These are phyloP conservation scores for Dactylellina cionopaga DNA, from an alignment of 2,329 filamentous ascomycete genomes.

Conservation along the genomic window DNA sequence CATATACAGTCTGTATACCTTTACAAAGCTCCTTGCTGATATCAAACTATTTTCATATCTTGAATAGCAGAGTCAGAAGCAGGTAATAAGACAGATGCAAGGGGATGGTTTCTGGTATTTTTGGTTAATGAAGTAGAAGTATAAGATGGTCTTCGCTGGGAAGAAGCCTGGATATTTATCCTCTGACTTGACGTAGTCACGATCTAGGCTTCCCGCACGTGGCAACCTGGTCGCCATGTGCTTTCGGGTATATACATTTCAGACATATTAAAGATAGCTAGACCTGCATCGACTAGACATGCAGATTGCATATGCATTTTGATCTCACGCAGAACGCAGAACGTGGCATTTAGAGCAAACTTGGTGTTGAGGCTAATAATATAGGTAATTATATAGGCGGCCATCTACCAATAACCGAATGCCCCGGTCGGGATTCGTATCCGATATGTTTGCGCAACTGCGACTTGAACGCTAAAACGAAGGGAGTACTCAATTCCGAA, in stretches of 20 bases:
- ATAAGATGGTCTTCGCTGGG: not conserved
- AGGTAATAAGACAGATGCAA: no score
- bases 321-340: not conserved
- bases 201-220: not conserved
- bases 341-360: constrained; percentile 27
- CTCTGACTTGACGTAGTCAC: not conserved
- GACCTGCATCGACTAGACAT: no score
- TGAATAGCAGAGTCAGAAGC: no score
- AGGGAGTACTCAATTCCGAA: constrained; percentile 18
- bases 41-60: no score
- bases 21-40: no score
- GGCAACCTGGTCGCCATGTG: not conserved
- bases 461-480: constrained; percentile 8
- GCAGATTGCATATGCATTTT: constrained; percentile 1
- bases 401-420: not conserved
- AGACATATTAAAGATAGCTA: no score
- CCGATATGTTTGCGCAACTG: not conserved
- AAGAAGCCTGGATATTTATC: constrained; percentile 13
- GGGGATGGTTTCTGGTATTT: no score
- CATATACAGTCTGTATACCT: no score
- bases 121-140: not conserved
- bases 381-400: not conserved
- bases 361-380: not conserved
- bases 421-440: not conserved
- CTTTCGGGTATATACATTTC: constrained; percentile 11